Evolutionary conservation across 257 asterid genomes (phyloP).

Genomic region (Rehmannia glutinosa): DNA sequence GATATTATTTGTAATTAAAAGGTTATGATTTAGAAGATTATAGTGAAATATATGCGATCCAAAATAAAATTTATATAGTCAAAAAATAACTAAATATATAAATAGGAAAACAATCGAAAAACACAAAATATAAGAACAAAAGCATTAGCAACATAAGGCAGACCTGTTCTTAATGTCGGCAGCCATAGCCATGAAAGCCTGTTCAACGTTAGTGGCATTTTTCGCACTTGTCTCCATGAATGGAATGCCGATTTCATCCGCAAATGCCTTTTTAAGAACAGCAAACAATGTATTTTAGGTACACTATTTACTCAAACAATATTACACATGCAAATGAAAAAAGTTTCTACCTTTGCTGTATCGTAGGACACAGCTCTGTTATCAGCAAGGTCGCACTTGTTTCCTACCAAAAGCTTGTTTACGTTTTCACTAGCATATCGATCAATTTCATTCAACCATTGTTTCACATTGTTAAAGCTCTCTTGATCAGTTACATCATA

Average conservation of each 20-base stretch:
- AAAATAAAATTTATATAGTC: too few species aligned
- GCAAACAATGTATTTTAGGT: background rate
- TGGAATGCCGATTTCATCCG: slow-evolving; percentile 83
- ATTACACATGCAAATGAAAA: background rate
- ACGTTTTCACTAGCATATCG: slow-evolving; percentile 86
- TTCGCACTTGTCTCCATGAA: slow-evolving; percentile 86
- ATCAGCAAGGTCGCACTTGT: slow-evolving; percentile 64
- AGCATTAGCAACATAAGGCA: background rate
- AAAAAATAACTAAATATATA: background rate
- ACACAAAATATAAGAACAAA: background rate
- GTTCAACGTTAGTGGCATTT: slow-evolving; percentile 63
- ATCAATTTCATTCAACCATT: slow-evolving; percentile 81
- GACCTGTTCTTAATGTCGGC: slow-evolving; percentile 74
- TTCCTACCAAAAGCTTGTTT: slow-evolving; percentile 81
- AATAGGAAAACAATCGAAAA: too few species aligned
- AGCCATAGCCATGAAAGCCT: slow-evolving; percentile 91
- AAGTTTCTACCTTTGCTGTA: slow-evolving; percentile 63
- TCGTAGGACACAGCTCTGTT: slow-evolving; percentile 72
- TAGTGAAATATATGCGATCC: too few species aligned
- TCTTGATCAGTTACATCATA: slow-evolving; percentile 80
- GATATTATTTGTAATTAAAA: too few species aligned
- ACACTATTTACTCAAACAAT: background rate
- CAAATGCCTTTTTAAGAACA: slow-evolving; percentile 52
- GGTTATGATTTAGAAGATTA: too few species aligned
- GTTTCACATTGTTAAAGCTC: slow-evolving; percentile 82